Base-by-base conservation (phyloP, 306 rosid species). In the Gleditsia sinensis region DNA sequence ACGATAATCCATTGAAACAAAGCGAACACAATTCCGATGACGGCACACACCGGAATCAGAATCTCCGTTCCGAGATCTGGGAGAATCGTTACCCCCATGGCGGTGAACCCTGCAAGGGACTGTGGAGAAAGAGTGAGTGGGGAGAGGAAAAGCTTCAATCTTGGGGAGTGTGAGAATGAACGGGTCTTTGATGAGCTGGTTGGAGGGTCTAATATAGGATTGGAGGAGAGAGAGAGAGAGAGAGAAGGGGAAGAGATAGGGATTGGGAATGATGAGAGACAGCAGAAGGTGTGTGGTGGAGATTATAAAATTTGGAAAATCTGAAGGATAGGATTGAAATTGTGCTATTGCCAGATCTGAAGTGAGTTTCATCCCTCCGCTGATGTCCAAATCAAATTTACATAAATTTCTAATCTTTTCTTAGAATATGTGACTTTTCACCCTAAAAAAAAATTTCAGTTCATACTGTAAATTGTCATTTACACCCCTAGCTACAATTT, bases 11-110 rank as follows among this genome's bases (percentile, higher is more conserved):
- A 94, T 83, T 94, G 97, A 17, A 74, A 65, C 13, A 94, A 72
- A 2, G 98, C 88, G 75, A 94, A 94, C 12, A 3, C 80, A 43
- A 94, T 90, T 28, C 96, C 98, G 19, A 94, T 36, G 25, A 94
- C 34, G 13, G 98, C 93, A 17, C 97, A 94, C 0, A 78, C 73
- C 10, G 98, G 98, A 62, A 94, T 90, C 76, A 94, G 53, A 72
- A 94, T 86, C 96, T 94, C 86, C 11, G 96, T 55, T 0, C 84
- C 96, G 80, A 94, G 90, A 90, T 87, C 97, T 70, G 97, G 89
- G 67, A 94, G 90, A 62, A 94, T 32, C 33, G 80, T 25, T 63
- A 79, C 82, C 60, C 88, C 96, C 98, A 94, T 94, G 72, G 75
- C 71, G 11, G 17, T 1, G 51, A 0, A 45, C 53, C 58, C 10